Base-by-base conservation (phyloP, 176 grass and related monocot species). In the Triticum dicoccoides region DNA sequence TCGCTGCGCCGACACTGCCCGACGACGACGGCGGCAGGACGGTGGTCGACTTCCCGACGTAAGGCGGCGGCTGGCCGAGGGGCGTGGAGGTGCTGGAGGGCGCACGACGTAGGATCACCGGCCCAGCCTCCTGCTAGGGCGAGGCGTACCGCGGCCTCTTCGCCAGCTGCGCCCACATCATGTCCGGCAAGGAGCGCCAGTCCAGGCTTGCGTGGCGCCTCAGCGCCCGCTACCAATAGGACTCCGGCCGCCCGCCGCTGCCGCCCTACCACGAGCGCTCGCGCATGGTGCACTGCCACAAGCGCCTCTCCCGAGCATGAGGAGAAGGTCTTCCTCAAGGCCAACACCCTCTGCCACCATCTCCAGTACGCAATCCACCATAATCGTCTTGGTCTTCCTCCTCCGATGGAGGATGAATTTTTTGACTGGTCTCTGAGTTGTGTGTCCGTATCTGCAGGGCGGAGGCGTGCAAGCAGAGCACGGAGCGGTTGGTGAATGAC, bases 291-390 rank as follows among this genome's bases (percentile, higher is more conserved):
- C 61, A 73, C n/a, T 95, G 89, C 74, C 88, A 80, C 44, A 90
- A 77, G 76, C 80, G 82, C 9, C 75, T 95, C 52, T 77, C 35
- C 35, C 29, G 95, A 97, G 23, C 75, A 82, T 42, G 88, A 97
- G 71, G 52, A 56, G 30, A 92, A 88, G 78, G 87, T 89, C 24
- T 97, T 93, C 77, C 92, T 93, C 15, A 86, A 85, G 70, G 85
- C 89, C 72, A 91, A 91, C 65, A 77, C 83, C 61, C 82, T 97
- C 18, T 94, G 90, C 84, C 95, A 97, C 64, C 95, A 97, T 39
- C 83, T 94, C 20, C 88, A 89, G 84, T 89, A 75, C 17, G 17
- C 13, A 49, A 15, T 51, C 47, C 47, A 51, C 14, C 47, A 51
- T 51, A 75, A 27, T 49, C 44, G 13, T n/a, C 29, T 3, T 77